Percentiles rank a stretch among this genome's conserved stretches.
These are phyloP conservation scores for Fraxinus sp. DNA, from an alignment of 305 asterid genomes.

Conservation along the genomic window DNA sequence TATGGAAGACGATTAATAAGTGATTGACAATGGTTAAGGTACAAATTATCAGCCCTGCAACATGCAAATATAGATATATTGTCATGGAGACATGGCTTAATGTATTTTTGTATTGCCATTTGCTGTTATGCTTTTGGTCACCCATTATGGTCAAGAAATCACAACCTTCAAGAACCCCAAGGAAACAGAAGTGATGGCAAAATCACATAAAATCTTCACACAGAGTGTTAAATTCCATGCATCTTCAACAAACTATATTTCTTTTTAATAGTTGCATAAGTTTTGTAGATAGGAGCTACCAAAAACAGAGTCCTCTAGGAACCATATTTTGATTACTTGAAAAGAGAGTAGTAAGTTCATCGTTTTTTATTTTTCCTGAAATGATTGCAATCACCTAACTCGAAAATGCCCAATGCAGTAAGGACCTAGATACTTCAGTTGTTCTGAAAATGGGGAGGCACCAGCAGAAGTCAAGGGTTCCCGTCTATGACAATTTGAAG, in stretches of 20 bases:
- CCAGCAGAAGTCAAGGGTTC: neutral
- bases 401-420: neutral
- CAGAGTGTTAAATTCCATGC: neutral
- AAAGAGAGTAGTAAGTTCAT: neutral
- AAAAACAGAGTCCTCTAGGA: neutral
- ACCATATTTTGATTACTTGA: neutral
- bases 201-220: neutral
- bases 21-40: slow-evolving; percentile 14
- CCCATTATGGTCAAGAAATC: slow-evolving; percentile 1
- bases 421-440: neutral
- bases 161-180: slow-evolving; percentile 11
- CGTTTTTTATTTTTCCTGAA: neutral
- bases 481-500: neutral
- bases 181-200: neutral
- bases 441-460: neutral
- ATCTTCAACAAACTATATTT: neutral
- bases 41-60: slow-evolving; percentile 8
- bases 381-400: neutral
- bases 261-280: neutral
- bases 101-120: neutral
- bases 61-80: neutral
- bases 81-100: neutral
- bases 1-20: slow-evolving; percentile 19
- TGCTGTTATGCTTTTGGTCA: neutral
- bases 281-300: neutral